Percentiles rank a stretch among this genome's conserved stretches.
These are phyloP conservation scores for Davidsoniella neocaledoniae DNA, from an alignment of 2,329 filamentous ascomycete genomes.

Conservation along the genomic window DNA sequence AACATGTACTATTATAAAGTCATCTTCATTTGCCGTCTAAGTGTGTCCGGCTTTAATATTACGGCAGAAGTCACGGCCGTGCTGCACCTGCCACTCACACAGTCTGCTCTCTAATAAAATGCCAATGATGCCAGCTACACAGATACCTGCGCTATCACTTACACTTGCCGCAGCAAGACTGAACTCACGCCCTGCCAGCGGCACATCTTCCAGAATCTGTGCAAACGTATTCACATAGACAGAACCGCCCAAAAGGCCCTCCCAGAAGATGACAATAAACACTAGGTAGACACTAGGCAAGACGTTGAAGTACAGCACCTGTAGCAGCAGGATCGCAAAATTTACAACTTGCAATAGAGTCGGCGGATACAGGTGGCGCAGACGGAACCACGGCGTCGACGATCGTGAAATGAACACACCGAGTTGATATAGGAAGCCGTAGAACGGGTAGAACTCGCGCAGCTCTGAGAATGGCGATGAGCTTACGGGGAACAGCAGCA, in stretches of 20 bases:
- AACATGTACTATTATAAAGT: too few relatives aligned
- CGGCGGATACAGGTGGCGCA: conserved; percentile 66
- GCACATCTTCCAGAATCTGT: conserved; percentile 74
- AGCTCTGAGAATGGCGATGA: conserved; percentile 64
- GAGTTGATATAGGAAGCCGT: conserved; percentile 84
- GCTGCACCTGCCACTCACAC: conserved; percentile 70
- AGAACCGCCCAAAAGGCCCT: conserved; percentile 73
- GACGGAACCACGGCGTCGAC: conserved; percentile 70
- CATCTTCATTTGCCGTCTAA: not conserved
- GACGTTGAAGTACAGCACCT: conserved; percentile 57
- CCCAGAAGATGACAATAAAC: conserved; percentile 80
- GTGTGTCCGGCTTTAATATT: conserved; percentile 26
- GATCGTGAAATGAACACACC: conserved; percentile 92
- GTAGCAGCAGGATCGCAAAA: conserved; percentile 52
- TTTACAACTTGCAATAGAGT: conserved; percentile 71
- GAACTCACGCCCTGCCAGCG: conserved; percentile 68
- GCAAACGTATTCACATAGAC: conserved; percentile 97
- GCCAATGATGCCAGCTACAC: conserved; percentile 67
- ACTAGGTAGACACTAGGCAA: conserved; percentile 76
- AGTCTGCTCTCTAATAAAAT: conserved; percentile 69
- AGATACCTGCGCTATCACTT: conserved; percentile 82
- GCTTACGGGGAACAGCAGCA: conserved; percentile 66
- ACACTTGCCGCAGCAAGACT: conserved; percentile 80
- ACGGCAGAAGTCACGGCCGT: conserved; percentile 60
- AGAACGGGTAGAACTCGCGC: conserved; percentile 85